Evolutionary conservation across 768 basidiomycete genomes (phyloP), one percentile per base, ranked within the genome.

Genomic region (Tricholoma furcatifolium): DNA sequence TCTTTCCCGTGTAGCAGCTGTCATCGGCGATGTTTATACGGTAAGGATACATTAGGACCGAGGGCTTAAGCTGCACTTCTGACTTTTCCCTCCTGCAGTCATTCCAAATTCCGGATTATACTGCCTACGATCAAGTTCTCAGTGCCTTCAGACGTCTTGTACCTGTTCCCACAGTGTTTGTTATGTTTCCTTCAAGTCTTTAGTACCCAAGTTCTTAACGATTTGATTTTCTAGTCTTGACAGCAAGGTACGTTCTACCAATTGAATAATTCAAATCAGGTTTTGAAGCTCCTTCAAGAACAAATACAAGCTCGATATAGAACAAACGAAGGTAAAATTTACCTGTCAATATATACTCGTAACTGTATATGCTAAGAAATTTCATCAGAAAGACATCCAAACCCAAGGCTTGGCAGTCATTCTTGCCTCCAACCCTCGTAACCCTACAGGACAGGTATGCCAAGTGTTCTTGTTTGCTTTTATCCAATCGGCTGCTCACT

Each of bases 51-150:
- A 40, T n/a, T 50, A 20, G 42, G 43, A 9, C 34, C 41, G 34
- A 47, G 43, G 18, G 11, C 51, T 43, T 42, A 27, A 7, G 11
- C n/a, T n/a, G 31, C 27, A 7, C 27, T 27, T 21, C 36, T 47
- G 43, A 57, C 31, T 46, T 49, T 47, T 52, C 31, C 46, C 12
- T 47, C 31, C 43, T 62, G 17, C 57, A 91, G 83, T 88, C 88
- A 11, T 95, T 93, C 67, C 92, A 93, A 70, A 79, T 95, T 32
- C 93, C 93, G 2, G 93, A 95, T 65, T 95, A 94, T 66, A 94
- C 93, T 9, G 89, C 89, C 11, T 91, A 91, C 54, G 88, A 90
- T 67, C 89, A 91, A 70, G 82, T 91, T 23, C 73, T 91, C 48
- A 83, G 87, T 51, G 90, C 89, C 0, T 96, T 96, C 76, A 92